These are phyloP conservation scores for Takashimella koratensis DNA, from an alignment of 1,284 basidiomycete species.

Conservation along the genomic window DNA sequence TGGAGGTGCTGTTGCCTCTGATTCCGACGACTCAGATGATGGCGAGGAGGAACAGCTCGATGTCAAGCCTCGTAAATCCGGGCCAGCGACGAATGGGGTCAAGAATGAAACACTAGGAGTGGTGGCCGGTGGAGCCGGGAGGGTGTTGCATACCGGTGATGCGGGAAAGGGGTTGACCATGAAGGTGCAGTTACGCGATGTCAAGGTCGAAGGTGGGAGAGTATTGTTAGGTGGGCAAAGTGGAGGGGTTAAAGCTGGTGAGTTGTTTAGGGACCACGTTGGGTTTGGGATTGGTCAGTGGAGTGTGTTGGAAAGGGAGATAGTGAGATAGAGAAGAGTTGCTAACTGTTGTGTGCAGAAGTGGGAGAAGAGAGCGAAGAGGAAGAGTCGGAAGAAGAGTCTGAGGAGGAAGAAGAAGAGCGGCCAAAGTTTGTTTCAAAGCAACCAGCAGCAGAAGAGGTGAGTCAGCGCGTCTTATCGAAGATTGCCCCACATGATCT, in stretches of 20 bases:
- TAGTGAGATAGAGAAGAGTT: too few species aligned
- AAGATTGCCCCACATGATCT: too few species aligned
- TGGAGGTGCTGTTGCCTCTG: slow-evolving; percentile 25
- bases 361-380: slow-evolving; percentile 18
- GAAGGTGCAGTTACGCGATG: slow-evolving; percentile 35
- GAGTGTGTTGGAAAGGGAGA: too few species aligned
- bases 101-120: slow-evolving; percentile 17
- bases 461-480: not conserved
- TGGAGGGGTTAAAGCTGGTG: slow-evolving; percentile 30
- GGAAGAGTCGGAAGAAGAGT: slow-evolving; percentile 26
- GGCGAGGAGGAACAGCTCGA: slow-evolving; percentile 14
- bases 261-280: slow-evolving; percentile 3
- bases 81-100: slow-evolving; percentile 11
- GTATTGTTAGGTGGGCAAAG: slow-evolving; percentile 21
- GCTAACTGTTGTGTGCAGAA: slow-evolving; percentile 2
- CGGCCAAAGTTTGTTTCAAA: slow-evolving; percentile 20
- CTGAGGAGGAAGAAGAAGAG: slow-evolving; percentile 36
- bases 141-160: slow-evolving; percentile 26
- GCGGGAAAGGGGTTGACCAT: slow-evolving; percentile 14
- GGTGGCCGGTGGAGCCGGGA: slow-evolving; percentile 47
- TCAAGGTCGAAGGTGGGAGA: slow-evolving; percentile 37
- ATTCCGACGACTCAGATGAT: slow-evolving; percentile 31
- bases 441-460: slow-evolving; percentile 20
- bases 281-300: not conserved
- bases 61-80: slow-evolving; percentile 7